Conservation (phyloP, 805 yeast genomes). For the Naumovozyma dairenensis region DNA sequence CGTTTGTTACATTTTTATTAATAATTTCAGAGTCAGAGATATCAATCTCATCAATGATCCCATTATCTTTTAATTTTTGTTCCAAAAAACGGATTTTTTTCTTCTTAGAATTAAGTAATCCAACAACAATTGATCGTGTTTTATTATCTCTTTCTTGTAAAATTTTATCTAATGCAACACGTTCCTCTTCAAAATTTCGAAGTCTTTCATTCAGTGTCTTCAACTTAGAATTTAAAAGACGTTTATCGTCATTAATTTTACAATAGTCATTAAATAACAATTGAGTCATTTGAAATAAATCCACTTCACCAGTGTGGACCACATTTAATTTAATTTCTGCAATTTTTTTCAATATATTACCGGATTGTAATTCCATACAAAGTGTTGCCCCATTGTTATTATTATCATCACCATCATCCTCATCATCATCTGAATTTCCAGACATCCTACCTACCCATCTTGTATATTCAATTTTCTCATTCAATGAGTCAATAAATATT, state of each 20-base stretch:
- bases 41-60: slow-evolving; percentile 1
- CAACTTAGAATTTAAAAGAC: neutral
- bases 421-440: neutral
- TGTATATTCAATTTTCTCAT: slow-evolving; percentile 6
- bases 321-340: slow-evolving; percentile 13
- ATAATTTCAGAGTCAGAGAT: slow-evolving; percentile 12
- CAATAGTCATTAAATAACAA: slow-evolving; percentile 10
- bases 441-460: slow-evolving; percentile 13
- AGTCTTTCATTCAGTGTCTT: slow-evolving; percentile 1
- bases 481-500: slow-evolving; percentile 5
- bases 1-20: slow-evolving; percentile 12
- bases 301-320: slow-evolving; percentile 14
- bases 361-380: slow-evolving; percentile 4
- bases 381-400: neutral
- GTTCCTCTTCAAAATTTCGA: slow-evolving; percentile 5
- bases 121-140: slow-evolving; percentile 14
- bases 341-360: slow-evolving; percentile 14
- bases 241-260: slow-evolving; percentile 7
- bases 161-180: slow-evolving; percentile 8
- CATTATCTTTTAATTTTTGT: slow-evolving; percentile 5
- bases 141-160: slow-evolving; percentile 17
- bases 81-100: slow-evolving; percentile 12
- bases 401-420: neutral
- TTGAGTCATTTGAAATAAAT: slow-evolving; percentile 18
- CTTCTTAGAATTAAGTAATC: slow-evolving; percentile 23